Evolutionary conservation across 2,329 filamentous ascomycete species (phyloP), one percentile per base, ranked within the genome.

Genomic region (Microcera coccophila): DNA sequence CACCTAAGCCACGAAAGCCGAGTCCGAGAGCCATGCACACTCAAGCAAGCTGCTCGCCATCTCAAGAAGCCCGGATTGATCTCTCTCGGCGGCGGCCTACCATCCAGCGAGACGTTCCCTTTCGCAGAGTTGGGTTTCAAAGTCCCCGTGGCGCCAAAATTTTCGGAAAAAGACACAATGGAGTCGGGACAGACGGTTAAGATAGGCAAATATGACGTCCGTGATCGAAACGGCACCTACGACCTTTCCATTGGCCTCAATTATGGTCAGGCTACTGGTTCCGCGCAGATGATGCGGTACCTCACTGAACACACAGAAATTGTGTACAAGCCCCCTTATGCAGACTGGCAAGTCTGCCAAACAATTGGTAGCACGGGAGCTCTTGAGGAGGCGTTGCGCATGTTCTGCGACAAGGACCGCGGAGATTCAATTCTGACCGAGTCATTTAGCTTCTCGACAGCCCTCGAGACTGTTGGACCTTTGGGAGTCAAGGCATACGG

Each of bases 261-360:
- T 69, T 98, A 98, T 64, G 88, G 87, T 24, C 90, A 95, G 68
- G 84, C 90, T 8, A 82, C 82, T 15, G 93, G 93, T 15, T 81
- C 88, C 10, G 85, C 89, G 3, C 93, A 95, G 68, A 74, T 98
- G 64, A 72, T 96, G 49, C 83, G 93, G 47, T 97, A 87, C 70
- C 75, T 97, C 38, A 94, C 90, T 0, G 93, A 98, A 71, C 93
- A 97, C 68, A 95, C 90, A 0, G 91, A 98, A 68, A 81, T 97
- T 42, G 82, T 95, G 14, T 87, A 89, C 65, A 76, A 81, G 48
- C 90, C 91, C 14, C 88, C 87, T 0, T 97, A 97, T 62, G 77
- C 83, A 15, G 90, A 98, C 69, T 98, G 93, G 93, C 76, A 80
- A 51, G 87, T 87, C 57, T 84, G 82, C 41, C 75, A 96, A 70